Percentiles rank a stretch among this genome's conserved stretches.
Conservation (phyloP, 208 protist species). For the Tritrichomonas musculus region DNA sequence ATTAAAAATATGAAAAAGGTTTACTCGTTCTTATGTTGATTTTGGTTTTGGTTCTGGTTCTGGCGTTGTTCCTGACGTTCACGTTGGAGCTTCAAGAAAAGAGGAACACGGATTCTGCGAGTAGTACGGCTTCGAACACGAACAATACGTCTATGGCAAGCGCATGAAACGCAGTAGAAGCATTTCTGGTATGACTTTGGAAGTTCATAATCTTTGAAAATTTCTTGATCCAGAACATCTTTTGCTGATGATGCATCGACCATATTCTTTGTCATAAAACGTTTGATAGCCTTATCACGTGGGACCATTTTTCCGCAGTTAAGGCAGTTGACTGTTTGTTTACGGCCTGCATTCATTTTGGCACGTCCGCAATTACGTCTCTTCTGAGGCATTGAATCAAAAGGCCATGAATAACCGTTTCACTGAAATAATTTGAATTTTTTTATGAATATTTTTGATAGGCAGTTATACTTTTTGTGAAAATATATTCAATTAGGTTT, state of each 20-base stretch:
- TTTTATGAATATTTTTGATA: too few species aligned
- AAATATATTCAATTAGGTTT: too few species aligned
- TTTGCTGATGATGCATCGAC: conserved; percentile 41
- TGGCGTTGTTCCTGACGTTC: background rate
- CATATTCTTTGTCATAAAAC: conserved; percentile 50
- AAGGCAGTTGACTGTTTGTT: conserved; percentile 39
- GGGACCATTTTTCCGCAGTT: conserved; percentile 44
- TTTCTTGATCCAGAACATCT: conserved; percentile 40
- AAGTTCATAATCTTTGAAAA: conserved; percentile 46
- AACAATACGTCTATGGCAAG: conserved; percentile 46
- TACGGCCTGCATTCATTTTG: conserved; percentile 37
- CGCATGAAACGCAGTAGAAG: conserved; percentile 52
- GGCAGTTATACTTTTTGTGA: too few species aligned
- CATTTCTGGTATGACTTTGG: conserved; percentile 51
- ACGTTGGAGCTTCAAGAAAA: conserved; percentile 31
- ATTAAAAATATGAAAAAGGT: too few species aligned
- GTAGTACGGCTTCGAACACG: conserved; percentile 39
- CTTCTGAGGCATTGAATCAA: conserved; percentile 43
- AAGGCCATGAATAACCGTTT: background rate
- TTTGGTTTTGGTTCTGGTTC: background rate
- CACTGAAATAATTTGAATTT: too few species aligned
- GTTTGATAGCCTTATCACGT: conserved; percentile 48
- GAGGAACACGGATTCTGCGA: conserved; percentile 40
- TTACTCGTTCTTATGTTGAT: too few species aligned
- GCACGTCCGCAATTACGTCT: conserved; percentile 46